Evolutionary conservation across 352 stramenopile genomes (phyloP).

Genomic region (Phytophthora cactorum): DNA sequence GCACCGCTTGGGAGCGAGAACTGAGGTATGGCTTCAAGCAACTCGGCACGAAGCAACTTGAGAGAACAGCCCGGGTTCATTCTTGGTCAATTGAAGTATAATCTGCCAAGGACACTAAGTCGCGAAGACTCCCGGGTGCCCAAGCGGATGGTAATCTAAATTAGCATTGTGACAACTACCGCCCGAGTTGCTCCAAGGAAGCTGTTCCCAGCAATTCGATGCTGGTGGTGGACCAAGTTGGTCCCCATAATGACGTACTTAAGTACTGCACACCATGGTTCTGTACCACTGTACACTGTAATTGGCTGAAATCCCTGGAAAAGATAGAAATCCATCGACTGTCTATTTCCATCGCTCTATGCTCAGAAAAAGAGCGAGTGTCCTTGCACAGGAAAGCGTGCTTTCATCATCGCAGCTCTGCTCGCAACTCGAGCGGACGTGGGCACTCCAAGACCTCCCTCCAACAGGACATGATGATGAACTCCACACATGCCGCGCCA

Average conservation of each 20-base stretch:
- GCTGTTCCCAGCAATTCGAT: too few species aligned
- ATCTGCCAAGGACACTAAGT: too few species aligned
- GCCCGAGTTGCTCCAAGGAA: too few species aligned
- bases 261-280: not conserved
- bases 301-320: conserved; percentile 5
- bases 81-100: too few species aligned
- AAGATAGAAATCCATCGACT: conserved; percentile 7
- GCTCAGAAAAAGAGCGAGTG: conserved; percentile 34
- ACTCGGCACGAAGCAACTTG: too few species aligned
- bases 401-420: conserved; percentile 2
- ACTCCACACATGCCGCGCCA: conserved; percentile 17
- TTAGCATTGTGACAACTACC: too few species aligned
- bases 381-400: conserved; percentile 13
- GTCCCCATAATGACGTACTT: not conserved
- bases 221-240: too few species aligned
- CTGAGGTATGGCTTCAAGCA: too few species aligned
- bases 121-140: too few species aligned
- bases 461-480: conserved; percentile 21
- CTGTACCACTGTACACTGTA: not conserved
- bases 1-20: too few species aligned
- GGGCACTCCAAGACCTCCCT: conserved; percentile 12
- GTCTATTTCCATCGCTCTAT: conserved; percentile 25
- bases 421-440: conserved; percentile 9
- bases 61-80: too few species aligned
- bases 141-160: too few species aligned